A percentile compares a stretch with the other conserved stretches of the same genome.
Evolutionary conservation across 2,329 filamentous ascomycete genomes (phyloP).

Genomic region (Stemphylium lycopersici): DNA sequence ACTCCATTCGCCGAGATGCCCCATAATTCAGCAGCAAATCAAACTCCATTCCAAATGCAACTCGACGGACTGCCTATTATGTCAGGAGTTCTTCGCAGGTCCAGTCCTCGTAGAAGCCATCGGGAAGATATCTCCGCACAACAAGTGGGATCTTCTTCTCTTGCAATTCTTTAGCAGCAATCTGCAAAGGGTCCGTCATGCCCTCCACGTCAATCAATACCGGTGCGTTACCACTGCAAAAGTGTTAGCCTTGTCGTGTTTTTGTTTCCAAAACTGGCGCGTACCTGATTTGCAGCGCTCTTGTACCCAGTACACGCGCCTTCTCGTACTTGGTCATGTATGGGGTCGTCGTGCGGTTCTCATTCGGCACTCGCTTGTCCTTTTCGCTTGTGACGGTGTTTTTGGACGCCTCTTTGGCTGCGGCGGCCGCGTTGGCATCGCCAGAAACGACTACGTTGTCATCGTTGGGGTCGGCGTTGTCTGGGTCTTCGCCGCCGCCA

Average conservation of each 20-base stretch:
- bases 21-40: slow-evolving; percentile 32
- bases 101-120: slow-evolving; percentile 99
- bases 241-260: slow-evolving; percentile 20
- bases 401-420: slow-evolving; percentile 50
- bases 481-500: slow-evolving; percentile 43
- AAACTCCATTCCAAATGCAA: slow-evolving; percentile 47
- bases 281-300: slow-evolving; percentile 94
- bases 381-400: slow-evolving; percentile 64
- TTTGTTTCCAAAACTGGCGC: slow-evolving; percentile 27
- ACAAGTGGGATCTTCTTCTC: slow-evolving; percentile 99
- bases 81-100: slow-evolving; percentile 89
- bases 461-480: slow-evolving; percentile 39
- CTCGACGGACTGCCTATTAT: slow-evolving; percentile 26
- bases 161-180: slow-evolving; percentile 94
- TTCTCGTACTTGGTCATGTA: slow-evolving; percentile 99
- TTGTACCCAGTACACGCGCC: slow-evolving; percentile 88
- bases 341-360: slow-evolving; percentile 88
- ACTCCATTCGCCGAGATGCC: slow-evolving; percentile 45
- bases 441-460: slow-evolving; percentile 56
- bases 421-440: slow-evolving; percentile 58
- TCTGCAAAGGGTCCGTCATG: slow-evolving; percentile 96
- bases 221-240: slow-evolving; percentile 87
- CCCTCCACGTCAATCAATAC: slow-evolving; percentile 96
- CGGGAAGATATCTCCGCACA: slow-evolving; percentile 91
- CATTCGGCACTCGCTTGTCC: slow-evolving; percentile 88